These are phyloP conservation scores for Cercospora zeae-maydis DNA, from an alignment of 2,329 filamentous ascomycete species.

Conservation along the genomic window DNA sequence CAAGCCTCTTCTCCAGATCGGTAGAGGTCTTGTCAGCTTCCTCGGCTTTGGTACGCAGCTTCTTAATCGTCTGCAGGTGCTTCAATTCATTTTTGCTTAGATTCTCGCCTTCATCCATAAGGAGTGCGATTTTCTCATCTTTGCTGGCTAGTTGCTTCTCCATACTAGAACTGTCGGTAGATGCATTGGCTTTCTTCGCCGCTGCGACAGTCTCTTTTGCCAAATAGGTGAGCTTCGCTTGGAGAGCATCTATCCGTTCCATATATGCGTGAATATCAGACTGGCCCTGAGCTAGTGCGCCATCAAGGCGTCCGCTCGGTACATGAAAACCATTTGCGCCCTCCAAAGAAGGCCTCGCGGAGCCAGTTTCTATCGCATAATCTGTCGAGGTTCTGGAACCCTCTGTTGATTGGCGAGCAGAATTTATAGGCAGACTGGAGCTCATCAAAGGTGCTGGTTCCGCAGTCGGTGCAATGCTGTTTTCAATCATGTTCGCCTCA, in stretches of 20 bases:
- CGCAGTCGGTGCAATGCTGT: neutral
- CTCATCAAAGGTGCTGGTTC: conserved; percentile 26
- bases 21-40: conserved; percentile 52
- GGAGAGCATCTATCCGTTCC: conserved; percentile 86
- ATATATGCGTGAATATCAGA: conserved; percentile 80
- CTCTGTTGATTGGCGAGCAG: conserved; percentile 33
- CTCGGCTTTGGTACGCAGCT: conserved; percentile 56
- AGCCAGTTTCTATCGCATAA: conserved; percentile 3
- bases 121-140: conserved; percentile 80
- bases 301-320: conserved; percentile 32
- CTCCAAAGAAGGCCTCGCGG: conserved; percentile 23
- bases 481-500: conserved; percentile 9
- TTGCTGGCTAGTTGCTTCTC: conserved; percentile 84
- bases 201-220: conserved; percentile 73
- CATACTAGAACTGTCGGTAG: conserved; percentile 59
- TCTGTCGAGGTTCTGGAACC: conserved; percentile 28
- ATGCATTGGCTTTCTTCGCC: conserved; percentile 65
- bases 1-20: conserved; percentile 57
- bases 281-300: conserved; percentile 55
- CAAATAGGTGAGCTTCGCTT: conserved; percentile 86
- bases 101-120: conserved; percentile 90
- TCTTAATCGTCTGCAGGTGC: conserved; percentile 77
- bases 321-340: conserved; percentile 22
- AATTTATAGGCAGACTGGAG: conserved; percentile 37
- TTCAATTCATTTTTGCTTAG: conserved; percentile 83